A percentile compares a stretch with the other conserved stretches of the same genome.
These are phyloP conservation scores for Tylopilus balloui DNA, from an alignment of 768 basidiomycete genomes.

Conservation along the genomic window DNA sequence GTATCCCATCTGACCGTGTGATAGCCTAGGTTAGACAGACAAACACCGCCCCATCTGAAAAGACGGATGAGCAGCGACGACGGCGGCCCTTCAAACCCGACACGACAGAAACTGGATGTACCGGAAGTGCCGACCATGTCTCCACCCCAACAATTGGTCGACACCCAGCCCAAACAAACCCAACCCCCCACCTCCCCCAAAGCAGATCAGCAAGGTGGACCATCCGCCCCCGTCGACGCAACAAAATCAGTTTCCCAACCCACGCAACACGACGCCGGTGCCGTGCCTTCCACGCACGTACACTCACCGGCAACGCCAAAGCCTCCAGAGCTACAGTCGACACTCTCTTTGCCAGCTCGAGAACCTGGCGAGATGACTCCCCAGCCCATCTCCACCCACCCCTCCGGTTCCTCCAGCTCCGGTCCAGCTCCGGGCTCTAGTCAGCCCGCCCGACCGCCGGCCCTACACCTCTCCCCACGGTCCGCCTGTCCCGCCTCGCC, in stretches of 20 bases:
- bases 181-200: constrained; percentile 1
- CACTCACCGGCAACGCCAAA: background rate
- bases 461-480: background rate
- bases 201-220: background rate
- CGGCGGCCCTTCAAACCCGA: constrained; percentile 1
- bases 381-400: background rate
- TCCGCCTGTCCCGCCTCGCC: background rate
- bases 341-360: background rate
- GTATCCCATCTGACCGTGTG: background rate
- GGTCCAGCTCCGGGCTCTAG: background rate
- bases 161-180: background rate
- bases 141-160: background rate
- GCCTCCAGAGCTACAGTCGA: background rate
- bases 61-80: constrained; percentile 7
- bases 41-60: constrained; percentile 5
- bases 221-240: background rate
- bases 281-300: background rate
- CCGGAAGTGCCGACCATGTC: background rate
- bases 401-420: background rate
- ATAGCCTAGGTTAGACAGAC: constrained; percentile 19
- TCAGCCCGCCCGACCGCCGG: background rate
- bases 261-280: background rate
- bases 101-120: constrained; percentile 12
- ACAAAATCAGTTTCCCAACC: background rate
- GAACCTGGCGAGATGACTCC: constrained; percentile 12